A percentile compares a stretch with the other conserved stretches of the same genome.
Conservation (phyloP, 2,329 filamentous ascomycete species). For the Anisogramma anomala region DNA sequence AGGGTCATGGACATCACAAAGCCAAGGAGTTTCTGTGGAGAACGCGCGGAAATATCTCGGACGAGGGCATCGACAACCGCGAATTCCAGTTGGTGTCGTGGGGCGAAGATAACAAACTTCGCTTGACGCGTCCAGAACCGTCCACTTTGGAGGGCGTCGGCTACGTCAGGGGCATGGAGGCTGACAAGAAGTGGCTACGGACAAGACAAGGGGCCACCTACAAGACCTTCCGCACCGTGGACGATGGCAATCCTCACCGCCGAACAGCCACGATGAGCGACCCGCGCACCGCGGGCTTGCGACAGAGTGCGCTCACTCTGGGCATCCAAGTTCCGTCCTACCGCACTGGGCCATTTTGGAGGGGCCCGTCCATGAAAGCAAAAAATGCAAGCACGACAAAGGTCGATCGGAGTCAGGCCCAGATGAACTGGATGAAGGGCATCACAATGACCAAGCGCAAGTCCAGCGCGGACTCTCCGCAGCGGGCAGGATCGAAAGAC, state of each 20-base stretch:
- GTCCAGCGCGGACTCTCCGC: slow-evolving; percentile 30
- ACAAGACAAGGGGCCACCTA: slow-evolving; percentile 79
- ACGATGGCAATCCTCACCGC: slow-evolving; percentile 47
- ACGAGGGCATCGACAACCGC: slow-evolving; percentile 63
- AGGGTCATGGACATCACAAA: slow-evolving; percentile 52
- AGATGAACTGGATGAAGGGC: slow-evolving; percentile 60
- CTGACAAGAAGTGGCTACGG: slow-evolving; percentile 53
- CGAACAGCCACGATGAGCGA: slow-evolving; percentile 52
- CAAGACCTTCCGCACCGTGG: slow-evolving; percentile 69
- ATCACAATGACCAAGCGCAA: slow-evolving; percentile 52
- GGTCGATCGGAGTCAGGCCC: slow-evolving; percentile 38
- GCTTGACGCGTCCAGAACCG: slow-evolving; percentile 61
- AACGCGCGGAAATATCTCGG: slow-evolving; percentile 54
- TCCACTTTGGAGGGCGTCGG: slow-evolving; percentile 57
- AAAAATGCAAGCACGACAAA: slow-evolving; percentile 32
- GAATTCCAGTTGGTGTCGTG: slow-evolving; percentile 91
- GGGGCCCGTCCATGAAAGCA: slow-evolving; percentile 48
- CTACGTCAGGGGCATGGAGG: slow-evolving; percentile 56
- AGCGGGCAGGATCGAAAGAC: slow-evolving; percentile 41
- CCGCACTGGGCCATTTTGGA: slow-evolving; percentile 34
- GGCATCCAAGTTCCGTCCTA: slow-evolving; percentile 28
- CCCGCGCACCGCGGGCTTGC: slow-evolving; percentile 34
- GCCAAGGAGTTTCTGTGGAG: slow-evolving; percentile 92
- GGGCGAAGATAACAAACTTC: slow-evolving; percentile 76
- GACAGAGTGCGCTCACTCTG: slow-evolving; percentile 27